A percentile compares a stretch with the other conserved stretches of the same genome.
Evolutionary conservation across 768 basidiomycete species (phyloP).

Genomic region (Cubamyces lactineus): DNA sequence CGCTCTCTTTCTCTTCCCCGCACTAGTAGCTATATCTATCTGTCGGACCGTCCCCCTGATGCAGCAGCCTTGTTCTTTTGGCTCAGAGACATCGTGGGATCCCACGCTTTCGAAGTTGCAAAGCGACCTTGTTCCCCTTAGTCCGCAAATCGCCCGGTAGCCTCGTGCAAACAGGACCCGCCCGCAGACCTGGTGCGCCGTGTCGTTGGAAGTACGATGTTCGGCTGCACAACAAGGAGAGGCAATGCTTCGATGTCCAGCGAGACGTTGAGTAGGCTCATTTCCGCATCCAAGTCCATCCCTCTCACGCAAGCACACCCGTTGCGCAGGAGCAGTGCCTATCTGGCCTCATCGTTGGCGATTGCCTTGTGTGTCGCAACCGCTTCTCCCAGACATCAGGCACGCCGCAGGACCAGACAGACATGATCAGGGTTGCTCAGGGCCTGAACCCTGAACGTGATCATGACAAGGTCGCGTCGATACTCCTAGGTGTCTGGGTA

Average conservation of each 20-base stretch:
- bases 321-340: background rate
- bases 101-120: background rate
- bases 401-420: background rate
- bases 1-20: background rate
- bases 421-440: too few species aligned
- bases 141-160: background rate
- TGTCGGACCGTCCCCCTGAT: background rate
- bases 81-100: background rate
- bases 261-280: too few species aligned
- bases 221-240: too few species aligned
- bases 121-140: background rate
- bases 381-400: background rate
- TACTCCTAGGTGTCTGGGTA: background rate
- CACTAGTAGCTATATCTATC: background rate
- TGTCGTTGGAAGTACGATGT: too few species aligned
- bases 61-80: background rate
- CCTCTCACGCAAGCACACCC: too few species aligned
- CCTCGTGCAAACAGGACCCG: background rate
- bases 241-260: too few species aligned
- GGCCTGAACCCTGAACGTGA: background rate
- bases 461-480: conserved; percentile 2
- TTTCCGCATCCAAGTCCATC: too few species aligned
- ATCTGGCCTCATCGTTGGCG: background rate
- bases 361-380: background rate
- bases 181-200: too few species aligned